phyloP scores from a whole-genome alignment of 768 basidiomycete species.

The Tricholoma bakamatsutake region DNA sequence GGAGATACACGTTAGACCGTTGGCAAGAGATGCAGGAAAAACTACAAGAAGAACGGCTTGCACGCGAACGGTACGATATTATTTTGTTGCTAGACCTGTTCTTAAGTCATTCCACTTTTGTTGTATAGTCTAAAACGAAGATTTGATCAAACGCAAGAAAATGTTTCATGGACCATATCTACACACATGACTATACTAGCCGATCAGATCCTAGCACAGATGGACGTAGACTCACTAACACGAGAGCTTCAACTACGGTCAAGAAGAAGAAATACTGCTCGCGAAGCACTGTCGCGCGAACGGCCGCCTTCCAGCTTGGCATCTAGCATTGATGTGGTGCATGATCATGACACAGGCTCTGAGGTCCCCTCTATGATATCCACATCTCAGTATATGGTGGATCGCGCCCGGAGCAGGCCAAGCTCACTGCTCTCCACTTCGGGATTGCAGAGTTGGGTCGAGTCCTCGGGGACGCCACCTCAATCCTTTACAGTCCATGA shows the following conservation, averaged over 20 bases:
- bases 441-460: conserved; percentile 33
- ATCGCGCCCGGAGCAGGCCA: conserved; percentile 2
- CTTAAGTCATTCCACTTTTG: background rate
- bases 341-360: conserved; percentile 32
- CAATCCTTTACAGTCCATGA: conserved; percentile 1
- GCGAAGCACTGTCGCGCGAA: background rate
- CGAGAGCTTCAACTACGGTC: conserved; percentile 39
- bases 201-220: conserved; percentile 56
- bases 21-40: conserved; percentile 62
- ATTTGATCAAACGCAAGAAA: conserved; percentile 72
- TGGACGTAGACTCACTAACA: conserved; percentile 74
- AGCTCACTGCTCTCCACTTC: conserved; percentile 13
- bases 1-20: conserved; percentile 52
- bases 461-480: conserved; percentile 15
- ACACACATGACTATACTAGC: conserved; percentile 64
- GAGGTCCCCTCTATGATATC: conserved; percentile 38
- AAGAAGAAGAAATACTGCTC: conserved; percentile 13
- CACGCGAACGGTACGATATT: conserved; percentile 58
- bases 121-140: conserved; percentile 60
- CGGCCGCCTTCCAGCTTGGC: conserved; percentile 24
- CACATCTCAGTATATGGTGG: conserved; percentile 15
- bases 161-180: conserved; percentile 70
- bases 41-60: conserved; percentile 53
- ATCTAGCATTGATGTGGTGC: conserved; percentile 31
- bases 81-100: conserved; percentile 1